A percentile compares a stretch with the other conserved stretches of the same genome.
Evolutionary conservation across 169 alveolate species (phyloP).

Genomic region (Ichthyophthirius multifiliis): DNA sequence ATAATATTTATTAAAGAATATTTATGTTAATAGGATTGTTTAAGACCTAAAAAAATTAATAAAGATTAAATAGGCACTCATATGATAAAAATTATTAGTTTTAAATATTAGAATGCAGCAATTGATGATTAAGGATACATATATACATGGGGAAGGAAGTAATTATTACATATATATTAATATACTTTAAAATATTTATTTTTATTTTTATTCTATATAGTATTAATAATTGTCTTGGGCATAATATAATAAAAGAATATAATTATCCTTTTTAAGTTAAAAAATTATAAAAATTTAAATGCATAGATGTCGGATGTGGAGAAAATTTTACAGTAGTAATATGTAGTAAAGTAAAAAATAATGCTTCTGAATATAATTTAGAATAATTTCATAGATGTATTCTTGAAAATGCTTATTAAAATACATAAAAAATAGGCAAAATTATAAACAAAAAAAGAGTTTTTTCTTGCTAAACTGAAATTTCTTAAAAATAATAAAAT

Average conservation of each 20-base stretch:
- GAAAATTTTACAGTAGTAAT: not conserved
- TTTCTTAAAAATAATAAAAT: too few species aligned
- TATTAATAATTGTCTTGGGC: not conserved
- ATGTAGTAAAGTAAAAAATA: not conserved
- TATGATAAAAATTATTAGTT: not conserved
- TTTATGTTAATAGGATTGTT: not conserved
- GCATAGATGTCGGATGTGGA: not conserved
- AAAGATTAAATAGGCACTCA: not conserved
- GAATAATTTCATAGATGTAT: too few species aligned
- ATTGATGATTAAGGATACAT: not conserved
- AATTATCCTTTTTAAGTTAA: constrained; percentile 3
- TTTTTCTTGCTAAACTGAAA: too few species aligned
- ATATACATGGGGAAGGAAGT: constrained; percentile 7
- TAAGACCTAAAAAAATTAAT: not conserved
- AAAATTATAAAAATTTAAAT: not conserved
- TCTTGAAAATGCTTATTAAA: too few species aligned
- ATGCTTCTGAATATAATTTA: not conserved
- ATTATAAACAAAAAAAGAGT: too few species aligned
- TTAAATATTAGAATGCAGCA: not conserved
- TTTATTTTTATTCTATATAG: not conserved
- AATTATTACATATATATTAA: not conserved
- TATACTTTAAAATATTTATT: not conserved
- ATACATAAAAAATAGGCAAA: too few species aligned
- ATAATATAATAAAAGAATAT: not conserved
- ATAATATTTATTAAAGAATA: too few species aligned